Evolutionary conservation across 768 basidiomycete species (phyloP), one percentile per base, ranked within the genome.

Genomic region (Multifurca ochricompacta): DNA sequence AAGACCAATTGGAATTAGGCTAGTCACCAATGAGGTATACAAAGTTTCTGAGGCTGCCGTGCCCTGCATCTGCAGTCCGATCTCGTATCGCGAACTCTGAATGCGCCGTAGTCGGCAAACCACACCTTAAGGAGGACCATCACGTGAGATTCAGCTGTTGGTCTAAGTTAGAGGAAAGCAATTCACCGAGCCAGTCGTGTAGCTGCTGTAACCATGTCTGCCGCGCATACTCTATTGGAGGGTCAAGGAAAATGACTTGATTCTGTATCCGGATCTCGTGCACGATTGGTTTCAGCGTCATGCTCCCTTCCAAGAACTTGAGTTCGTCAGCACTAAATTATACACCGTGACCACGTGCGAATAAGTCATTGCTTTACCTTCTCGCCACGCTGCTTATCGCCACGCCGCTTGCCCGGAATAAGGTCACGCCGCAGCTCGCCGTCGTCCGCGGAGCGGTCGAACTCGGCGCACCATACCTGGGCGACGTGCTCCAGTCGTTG

Each of bases 231-330:
- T 98, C 95, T 72, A 97, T 91, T 55, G 96, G 96, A 25, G 96
- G 96, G 67, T 98, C 95, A 48, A 98, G 76, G 74, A 96, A 98
- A 69, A 99, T 97, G 59, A 97, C 91, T 67, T 99, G 96, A 66
- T 99, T 96, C 66, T 94, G 89, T 78, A 98, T 97, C 70, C 94
- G 81, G 59, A 98, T 89, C 68, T 98, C 95, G 68, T 98, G 94
- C 6, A 95, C 77, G 53, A 96, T 85, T 0, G 92, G 89, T 62
- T 88, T 85, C 60, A 97, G 68, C 2, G 77, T 75, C 78, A 94
- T 82, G 56, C 78, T 77, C 13, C 79, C 79, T 63, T 91, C 89
- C 63, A 84, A 62, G 66, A 80, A 77, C 88, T 91, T 60, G 9
- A 10, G 11, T 4, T 5, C 19, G 30, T 14, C 11, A 45, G 25